phyloP scores from a whole-genome alignment of 2,329 filamentous ascomycete genomes.

The Orbilia brochopaga region DNA sequence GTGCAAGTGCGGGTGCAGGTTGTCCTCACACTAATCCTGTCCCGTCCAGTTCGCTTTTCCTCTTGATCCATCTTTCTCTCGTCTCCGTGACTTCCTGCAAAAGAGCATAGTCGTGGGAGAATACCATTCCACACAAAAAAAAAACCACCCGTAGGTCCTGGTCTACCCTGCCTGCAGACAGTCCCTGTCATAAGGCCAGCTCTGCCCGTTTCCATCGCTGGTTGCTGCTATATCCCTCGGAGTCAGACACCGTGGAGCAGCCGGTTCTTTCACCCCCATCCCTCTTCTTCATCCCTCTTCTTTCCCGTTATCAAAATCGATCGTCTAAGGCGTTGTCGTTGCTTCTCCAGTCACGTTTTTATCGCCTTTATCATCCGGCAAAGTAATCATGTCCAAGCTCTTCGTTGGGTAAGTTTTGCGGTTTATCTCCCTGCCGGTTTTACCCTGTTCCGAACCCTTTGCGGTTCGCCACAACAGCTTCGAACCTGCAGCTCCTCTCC shows the following conservation, averaged over 20 bases:
- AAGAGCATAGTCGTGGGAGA: constrained; percentile 47
- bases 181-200: constrained; percentile 50
- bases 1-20: too few relatives aligned
- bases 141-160: constrained; percentile 44
- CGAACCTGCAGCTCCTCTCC: constrained; percentile 20
- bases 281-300: constrained; percentile 32
- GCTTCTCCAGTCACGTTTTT: constrained; percentile 52
- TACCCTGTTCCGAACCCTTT: constrained; percentile 38
- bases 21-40: constrained; percentile 32
- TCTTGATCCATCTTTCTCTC: constrained; percentile 17
- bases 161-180: constrained; percentile 37
- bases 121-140: constrained; percentile 43
- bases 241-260: constrained; percentile 45
- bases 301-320: constrained; percentile 36
- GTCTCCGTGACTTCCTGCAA: constrained; percentile 38
- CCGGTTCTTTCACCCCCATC: constrained; percentile 39
- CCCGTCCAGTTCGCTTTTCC: constrained; percentile 20
- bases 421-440: constrained; percentile 46
- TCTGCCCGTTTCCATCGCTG: constrained; percentile 43
- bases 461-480: constrained; percentile 30
- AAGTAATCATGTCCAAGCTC: constrained; percentile 50
- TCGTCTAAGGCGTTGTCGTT: constrained; percentile 51
- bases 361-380: constrained; percentile 51
- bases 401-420: constrained; percentile 51
- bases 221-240: constrained; percentile 43